Percentiles rank a stretch among this genome's conserved stretches.
These are phyloP conservation scores for Clonostachys rhizophaga DNA, from an alignment of 2,329 filamentous ascomycete genomes.

Conservation along the genomic window DNA sequence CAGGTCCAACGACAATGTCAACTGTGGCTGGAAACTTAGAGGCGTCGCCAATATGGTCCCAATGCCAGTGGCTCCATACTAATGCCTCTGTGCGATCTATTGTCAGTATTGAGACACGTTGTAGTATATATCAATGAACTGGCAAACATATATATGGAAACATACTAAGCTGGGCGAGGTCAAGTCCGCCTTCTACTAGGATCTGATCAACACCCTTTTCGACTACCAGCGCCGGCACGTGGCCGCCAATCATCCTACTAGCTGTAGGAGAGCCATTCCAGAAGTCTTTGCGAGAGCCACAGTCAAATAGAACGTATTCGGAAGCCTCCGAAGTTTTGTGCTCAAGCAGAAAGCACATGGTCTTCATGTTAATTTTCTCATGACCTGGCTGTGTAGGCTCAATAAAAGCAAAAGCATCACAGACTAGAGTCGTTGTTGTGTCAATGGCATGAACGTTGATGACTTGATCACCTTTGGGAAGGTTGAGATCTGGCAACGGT, in stretches of 20 bases:
- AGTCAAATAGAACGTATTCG: slow-evolving; percentile 14
- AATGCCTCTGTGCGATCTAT: neutral
- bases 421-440: neutral
- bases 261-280: slow-evolving; percentile 15
- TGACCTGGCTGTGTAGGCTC: neutral
- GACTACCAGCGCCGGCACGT: slow-evolving; percentile 16
- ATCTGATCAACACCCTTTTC: slow-evolving; percentile 16
- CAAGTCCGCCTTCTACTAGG: slow-evolving; percentile 5
- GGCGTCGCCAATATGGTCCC: slow-evolving; percentile 47
- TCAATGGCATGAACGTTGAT: neutral
- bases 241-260: slow-evolving; percentile 13
- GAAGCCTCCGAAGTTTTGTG: neutral
- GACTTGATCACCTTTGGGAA: too few relatives aligned
- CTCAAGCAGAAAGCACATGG: neutral
- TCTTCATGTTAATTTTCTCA: neutral
- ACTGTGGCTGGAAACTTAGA: slow-evolving; percentile 37
- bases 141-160: neutral
- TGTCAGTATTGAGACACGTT: too few relatives aligned
- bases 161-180: neutral
- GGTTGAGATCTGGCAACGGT: too few relatives aligned
- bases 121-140: neutral
- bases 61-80: slow-evolving; percentile 31
- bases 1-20: slow-evolving; percentile 45
- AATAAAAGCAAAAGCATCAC: neutral
- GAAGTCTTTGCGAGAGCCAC: slow-evolving; percentile 20